A percentile compares a stretch with the other conserved stretches of the same genome.
These are phyloP conservation scores for Pterocarpus santalinus DNA, from an alignment of 306 rosid genomes.

Conservation along the genomic window DNA sequence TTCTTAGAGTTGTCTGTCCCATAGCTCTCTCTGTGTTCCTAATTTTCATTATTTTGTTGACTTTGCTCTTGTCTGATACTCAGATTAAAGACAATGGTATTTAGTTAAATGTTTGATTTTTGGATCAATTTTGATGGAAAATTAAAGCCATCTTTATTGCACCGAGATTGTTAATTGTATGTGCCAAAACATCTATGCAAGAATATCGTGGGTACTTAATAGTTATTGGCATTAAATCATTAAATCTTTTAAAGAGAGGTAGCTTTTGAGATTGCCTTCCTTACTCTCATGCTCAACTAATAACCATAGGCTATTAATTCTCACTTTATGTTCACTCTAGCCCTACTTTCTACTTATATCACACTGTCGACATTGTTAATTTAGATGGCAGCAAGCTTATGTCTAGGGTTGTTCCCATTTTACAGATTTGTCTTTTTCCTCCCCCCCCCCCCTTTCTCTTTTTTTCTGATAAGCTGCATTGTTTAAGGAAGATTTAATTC, in stretches of 20 bases:
- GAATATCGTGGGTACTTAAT: background rate
- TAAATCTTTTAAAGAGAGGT: background rate
- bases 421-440: background rate
- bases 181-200: background rate
- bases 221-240: too few relatives aligned
- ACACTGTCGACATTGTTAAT: background rate
- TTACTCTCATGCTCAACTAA: background rate
- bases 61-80: background rate
- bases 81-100: background rate
- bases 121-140: background rate
- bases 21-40: background rate
- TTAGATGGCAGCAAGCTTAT: background rate
- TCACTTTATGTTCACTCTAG: background rate
- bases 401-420: background rate
- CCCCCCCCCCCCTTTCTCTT: background rate
- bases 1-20: background rate
- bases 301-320: background rate
- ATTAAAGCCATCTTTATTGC: background rate
- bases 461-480: background rate
- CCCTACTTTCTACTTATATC: background rate
- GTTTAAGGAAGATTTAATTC: slow-evolving; percentile 2
- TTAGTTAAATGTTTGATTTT: too few relatives aligned
- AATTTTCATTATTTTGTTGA: background rate
- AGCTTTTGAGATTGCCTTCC: background rate
- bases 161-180: background rate